These are phyloP conservation scores for Oryza punctata DNA, from an alignment of 176 grass and related monocot species.

Conservation along the genomic window DNA sequence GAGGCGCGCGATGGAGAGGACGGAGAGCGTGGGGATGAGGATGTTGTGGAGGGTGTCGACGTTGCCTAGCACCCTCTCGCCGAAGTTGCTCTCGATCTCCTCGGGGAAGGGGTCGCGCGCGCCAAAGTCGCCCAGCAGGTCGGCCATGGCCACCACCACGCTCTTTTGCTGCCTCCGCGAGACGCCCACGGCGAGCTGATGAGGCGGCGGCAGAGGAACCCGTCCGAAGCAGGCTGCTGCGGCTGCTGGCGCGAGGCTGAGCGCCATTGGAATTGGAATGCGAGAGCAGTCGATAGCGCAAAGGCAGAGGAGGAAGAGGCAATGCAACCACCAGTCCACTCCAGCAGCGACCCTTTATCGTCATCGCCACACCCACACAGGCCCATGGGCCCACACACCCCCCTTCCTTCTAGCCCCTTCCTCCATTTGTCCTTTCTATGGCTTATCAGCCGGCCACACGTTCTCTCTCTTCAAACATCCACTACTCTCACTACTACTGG, in stretches of 20 bases:
- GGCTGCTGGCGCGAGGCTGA: background rate
- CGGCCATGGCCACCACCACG: constrained; percentile 54
- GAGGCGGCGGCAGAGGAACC: background rate
- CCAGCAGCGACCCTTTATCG: too few relatives aligned
- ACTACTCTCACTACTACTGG: too few relatives aligned
- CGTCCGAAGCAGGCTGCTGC: background rate
- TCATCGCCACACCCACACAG: too few relatives aligned
- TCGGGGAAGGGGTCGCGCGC: constrained; percentile 79
- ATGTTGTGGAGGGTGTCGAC: constrained; percentile 84
- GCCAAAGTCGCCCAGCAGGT: constrained; percentile 70
- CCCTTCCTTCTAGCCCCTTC: too few relatives aligned
- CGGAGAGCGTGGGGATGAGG: constrained; percentile 79
- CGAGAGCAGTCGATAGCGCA: too few relatives aligned
- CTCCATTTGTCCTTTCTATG: too few relatives aligned
- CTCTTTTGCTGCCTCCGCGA: background rate
- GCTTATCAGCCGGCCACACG: too few relatives aligned
- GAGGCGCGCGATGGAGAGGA: constrained; percentile 65
- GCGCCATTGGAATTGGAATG: background rate
- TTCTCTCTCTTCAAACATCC: too few relatives aligned
- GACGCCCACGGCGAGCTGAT: background rate
- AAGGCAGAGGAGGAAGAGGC: too few relatives aligned
- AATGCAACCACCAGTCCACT: too few relatives aligned
- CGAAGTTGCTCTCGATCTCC: constrained; percentile 88
- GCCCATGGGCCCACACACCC: too few relatives aligned
- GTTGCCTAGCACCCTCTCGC: constrained; percentile 72